Percentiles rank a stretch among this genome's conserved stretches.
These are phyloP conservation scores for Xylaria sp. DNA, from an alignment of 2,329 filamentous ascomycete species.

Conservation along the genomic window DNA sequence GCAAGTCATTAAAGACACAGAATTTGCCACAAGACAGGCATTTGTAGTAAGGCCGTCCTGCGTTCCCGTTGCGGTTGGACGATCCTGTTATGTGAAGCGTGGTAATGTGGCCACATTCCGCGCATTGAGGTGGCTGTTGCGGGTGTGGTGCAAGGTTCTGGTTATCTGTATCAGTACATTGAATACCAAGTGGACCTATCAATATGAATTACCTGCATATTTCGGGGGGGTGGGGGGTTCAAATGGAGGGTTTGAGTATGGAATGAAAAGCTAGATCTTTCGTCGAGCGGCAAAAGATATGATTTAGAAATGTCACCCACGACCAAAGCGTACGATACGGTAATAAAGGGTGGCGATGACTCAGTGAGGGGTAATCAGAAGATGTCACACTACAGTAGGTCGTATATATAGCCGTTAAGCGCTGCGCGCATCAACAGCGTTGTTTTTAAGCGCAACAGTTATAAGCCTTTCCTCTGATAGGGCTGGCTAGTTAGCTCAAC, in stretches of 20 bases:
- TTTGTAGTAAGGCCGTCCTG: constrained; percentile 25
- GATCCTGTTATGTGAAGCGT: constrained; percentile 3
- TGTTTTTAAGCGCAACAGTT: too few species aligned
- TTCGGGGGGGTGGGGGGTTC: not conserved
- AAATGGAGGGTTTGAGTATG: not conserved
- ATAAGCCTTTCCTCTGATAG: too few species aligned
- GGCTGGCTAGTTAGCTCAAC: too few species aligned
- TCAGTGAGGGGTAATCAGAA: too few species aligned
- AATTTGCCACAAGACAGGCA: constrained; percentile 18
- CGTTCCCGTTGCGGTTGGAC: constrained; percentile 27
- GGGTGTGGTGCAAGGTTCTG: not conserved
- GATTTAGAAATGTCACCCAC: too few species aligned
- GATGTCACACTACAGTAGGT: too few species aligned
- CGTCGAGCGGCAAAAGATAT: too few species aligned
- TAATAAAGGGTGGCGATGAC: too few species aligned
- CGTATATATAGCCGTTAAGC: too few species aligned
- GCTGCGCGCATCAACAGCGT: too few species aligned
- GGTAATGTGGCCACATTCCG: not conserved
- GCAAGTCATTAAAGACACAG: constrained; percentile 18
- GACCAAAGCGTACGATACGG: too few species aligned
- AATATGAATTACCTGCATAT: not conserved
- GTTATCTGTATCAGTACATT: not conserved
- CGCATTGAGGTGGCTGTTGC: not conserved
- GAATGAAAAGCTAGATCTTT: not conserved
- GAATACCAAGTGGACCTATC: not conserved